A percentile compares a stretch with the other conserved stretches of the same genome.
Conservation (phyloP, 441 rosid genomes). For the Iberis amara region DNA sequence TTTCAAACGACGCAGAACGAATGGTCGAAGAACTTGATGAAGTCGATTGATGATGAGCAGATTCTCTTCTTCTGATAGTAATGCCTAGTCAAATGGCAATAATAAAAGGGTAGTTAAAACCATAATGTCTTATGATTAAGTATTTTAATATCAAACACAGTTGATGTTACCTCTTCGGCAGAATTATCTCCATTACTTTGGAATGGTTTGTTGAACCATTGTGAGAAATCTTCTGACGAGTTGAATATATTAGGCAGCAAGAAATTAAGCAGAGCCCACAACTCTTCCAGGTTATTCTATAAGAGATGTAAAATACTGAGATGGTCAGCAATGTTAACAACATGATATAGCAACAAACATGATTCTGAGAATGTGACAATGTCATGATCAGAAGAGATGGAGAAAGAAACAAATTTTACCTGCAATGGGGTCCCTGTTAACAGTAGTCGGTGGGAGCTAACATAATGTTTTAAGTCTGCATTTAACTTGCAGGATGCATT, state of each 20-base stretch:
- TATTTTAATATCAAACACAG: constrained; percentile 13
- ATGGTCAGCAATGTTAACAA: constrained; percentile 15
- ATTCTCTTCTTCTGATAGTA: constrained; percentile 94
- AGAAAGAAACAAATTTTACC: constrained; percentile 33
- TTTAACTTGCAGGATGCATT: constrained; percentile 98
- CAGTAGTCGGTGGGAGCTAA: constrained; percentile 79
- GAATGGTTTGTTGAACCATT: constrained; percentile 98
- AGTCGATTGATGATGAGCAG: constrained; percentile 87
- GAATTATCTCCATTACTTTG: constrained; percentile 85
- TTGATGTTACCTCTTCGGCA: constrained; percentile 64
- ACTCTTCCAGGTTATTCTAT: constrained; percentile 91
- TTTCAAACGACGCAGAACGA: constrained; percentile 87
- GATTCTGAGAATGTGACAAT: background rate
- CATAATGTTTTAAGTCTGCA: constrained; percentile 89
- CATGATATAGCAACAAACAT: constrained; percentile 3
- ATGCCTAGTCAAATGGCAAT: constrained; percentile 47
- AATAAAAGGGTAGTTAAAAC: background rate
- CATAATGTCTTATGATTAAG: constrained; percentile 9
- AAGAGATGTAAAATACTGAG: constrained; percentile 25
- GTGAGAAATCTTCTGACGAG: constrained; percentile 95
- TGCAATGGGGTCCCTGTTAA: constrained; percentile 94
- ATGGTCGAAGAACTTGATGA: constrained; percentile 97
- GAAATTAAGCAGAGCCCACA: constrained; percentile 95
- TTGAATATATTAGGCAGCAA: constrained; percentile 90
- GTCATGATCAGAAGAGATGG: constrained; percentile 6